Percentiles rank a stretch among this genome's conserved stretches.
Conservation (phyloP, 179 eudicot genomes). For the Heliamphora pulchella region DNA sequence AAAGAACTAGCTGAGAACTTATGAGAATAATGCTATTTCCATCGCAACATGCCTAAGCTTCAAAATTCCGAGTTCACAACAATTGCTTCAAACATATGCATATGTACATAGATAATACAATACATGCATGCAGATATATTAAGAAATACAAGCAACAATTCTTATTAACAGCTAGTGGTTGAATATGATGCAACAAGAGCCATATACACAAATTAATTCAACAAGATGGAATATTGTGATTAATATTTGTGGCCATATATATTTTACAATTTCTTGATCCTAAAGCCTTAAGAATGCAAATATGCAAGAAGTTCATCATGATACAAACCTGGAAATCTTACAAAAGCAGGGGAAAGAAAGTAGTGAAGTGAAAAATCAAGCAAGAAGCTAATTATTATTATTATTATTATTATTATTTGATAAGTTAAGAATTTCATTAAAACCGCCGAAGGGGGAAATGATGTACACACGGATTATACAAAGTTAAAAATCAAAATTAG, state of each 20-base stretch:
- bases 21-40: not conserved
- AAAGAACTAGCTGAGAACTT: not conserved
- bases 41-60: not conserved
- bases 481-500: too few relatives aligned
- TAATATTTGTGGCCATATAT: not conserved
- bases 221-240: not conserved
- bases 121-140: not conserved
- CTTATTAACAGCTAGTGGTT: not conserved
- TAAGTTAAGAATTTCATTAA: too few relatives aligned
- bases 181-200: not conserved
- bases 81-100: not conserved
- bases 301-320: not conserved
- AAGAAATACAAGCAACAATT: not conserved
- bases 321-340: slow-evolving; percentile 1
- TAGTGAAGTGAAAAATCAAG: not conserved
- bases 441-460: too few relatives aligned
- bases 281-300: not conserved
- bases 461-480: too few relatives aligned
- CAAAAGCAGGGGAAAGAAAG: not conserved
- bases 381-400: not conserved
- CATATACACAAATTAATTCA: not conserved
- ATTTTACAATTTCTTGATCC: not conserved
- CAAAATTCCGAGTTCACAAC: not conserved
- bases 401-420: too few relatives aligned
- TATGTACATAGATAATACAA: not conserved